Conservation (phyloP, 1,139 yeast genomes). For the Hansenula lynferdii region DNA sequence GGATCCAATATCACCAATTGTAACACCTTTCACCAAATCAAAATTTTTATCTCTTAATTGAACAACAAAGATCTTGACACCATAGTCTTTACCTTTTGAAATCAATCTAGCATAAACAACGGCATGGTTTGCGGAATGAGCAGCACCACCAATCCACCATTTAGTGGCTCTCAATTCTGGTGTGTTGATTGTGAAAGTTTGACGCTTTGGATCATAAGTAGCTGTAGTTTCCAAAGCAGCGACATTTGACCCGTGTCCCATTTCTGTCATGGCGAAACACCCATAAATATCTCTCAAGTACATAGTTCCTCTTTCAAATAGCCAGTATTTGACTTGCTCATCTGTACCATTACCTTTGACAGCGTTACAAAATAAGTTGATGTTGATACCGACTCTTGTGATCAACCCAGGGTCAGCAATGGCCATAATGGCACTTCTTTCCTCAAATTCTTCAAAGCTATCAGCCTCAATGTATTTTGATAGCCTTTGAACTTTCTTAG, state of each 20-base stretch:
- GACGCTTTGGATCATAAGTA: constrained; percentile 59
- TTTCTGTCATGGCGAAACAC: constrained; percentile 92
- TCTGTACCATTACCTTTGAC: constrained; percentile 70
- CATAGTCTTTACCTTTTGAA: constrained; percentile 80
- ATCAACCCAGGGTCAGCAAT: constrained; percentile 54
- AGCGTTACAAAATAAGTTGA: constrained; percentile 66
- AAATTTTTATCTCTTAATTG: constrained; percentile 77
- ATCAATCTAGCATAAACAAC: constrained; percentile 78
- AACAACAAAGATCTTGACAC: constrained; percentile 86
- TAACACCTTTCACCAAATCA: constrained; percentile 69
- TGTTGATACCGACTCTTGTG: constrained; percentile 68
- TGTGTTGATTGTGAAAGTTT: constrained; percentile 72
- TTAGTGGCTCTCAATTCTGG: constrained; percentile 91
- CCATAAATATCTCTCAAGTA: constrained; percentile 69
- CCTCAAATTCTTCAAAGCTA: constrained; percentile 35
- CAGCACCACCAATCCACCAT: constrained; percentile 99
- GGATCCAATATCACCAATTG: constrained; percentile 88
- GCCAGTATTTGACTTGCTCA: constrained; percentile 63
- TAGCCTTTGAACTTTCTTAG: constrained; percentile 43
- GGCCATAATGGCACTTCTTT: constrained; percentile 36
- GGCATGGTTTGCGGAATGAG: constrained; percentile 86
- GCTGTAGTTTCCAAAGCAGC: constrained; percentile 94
- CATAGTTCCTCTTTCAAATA: constrained; percentile 65
- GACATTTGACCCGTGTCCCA: constrained; percentile 92
- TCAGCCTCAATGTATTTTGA: constrained; percentile 48